These are phyloP conservation scores for Penicillium sp. DNA, from an alignment of 2,329 filamentous ascomycete species.

Conservation along the genomic window DNA sequence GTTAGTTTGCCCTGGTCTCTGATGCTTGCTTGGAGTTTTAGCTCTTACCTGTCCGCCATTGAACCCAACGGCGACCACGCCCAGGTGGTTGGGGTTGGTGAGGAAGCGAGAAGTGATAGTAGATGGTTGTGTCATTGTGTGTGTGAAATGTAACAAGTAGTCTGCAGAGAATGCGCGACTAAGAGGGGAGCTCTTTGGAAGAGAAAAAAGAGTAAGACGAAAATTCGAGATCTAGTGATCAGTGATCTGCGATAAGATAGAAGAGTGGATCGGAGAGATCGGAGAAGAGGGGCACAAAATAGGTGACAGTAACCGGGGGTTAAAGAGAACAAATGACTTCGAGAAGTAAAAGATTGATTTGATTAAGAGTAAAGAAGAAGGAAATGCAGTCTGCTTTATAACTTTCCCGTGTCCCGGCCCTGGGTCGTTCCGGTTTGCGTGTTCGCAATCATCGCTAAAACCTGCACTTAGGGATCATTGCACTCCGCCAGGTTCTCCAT, in stretches of 20 bases:
- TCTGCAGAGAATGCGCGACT: neutral
- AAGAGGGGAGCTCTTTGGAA: neutral
- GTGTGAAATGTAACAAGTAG: slow-evolving; percentile 1
- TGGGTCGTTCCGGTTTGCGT: slow-evolving; percentile 14
- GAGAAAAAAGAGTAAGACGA: too few relatives aligned
- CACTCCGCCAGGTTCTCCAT: slow-evolving; percentile 28
- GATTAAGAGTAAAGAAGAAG: neutral
- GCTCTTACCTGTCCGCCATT: slow-evolving; percentile 83
- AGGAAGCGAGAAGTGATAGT: slow-evolving; percentile 73
- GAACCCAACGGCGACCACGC: slow-evolving; percentile 92
- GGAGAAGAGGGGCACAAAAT: slow-evolving; percentile 2
- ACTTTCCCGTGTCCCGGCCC: slow-evolving; percentile 7
- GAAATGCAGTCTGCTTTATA: slow-evolving; percentile 14
- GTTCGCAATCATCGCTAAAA: slow-evolving; percentile 38
- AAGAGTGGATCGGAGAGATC: slow-evolving; percentile 1
- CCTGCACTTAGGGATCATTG: slow-evolving; percentile 48
- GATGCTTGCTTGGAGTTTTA: neutral
- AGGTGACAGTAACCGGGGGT: neutral
- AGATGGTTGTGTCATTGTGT: slow-evolving; percentile 55
- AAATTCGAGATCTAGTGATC: neutral
- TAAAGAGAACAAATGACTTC: neutral
- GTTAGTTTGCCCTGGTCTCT: slow-evolving; percentile 48
- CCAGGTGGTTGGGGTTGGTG: slow-evolving; percentile 73
- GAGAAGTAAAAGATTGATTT: neutral
- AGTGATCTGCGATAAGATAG: slow-evolving; percentile 26